Percentiles rank a stretch among this genome's conserved stretches.
phyloP scores from a whole-genome alignment of 2,329 filamentous ascomycete species.

The Juglanconis oblonga region DNA sequence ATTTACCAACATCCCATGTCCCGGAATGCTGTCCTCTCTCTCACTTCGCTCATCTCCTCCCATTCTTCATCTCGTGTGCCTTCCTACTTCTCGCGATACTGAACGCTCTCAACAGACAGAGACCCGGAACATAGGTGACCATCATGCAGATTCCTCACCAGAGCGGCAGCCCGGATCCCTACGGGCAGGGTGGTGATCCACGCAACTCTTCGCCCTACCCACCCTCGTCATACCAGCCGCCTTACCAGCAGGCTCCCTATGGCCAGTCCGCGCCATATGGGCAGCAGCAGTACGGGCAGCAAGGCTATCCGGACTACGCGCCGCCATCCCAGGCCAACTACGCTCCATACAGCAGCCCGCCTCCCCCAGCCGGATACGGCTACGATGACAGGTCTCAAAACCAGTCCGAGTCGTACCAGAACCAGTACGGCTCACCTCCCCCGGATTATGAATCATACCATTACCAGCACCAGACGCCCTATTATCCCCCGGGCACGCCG shows the following conservation, averaged over 20 bases:
- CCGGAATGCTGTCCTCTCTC: no score
- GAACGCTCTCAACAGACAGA: no score
- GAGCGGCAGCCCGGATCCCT: neutral
- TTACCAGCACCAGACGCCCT: slow-evolving; percentile 2
- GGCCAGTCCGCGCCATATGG: slow-evolving; percentile 1
- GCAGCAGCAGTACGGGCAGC: slow-evolving; percentile 5
- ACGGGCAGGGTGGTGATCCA: neutral
- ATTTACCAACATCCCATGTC: no score
- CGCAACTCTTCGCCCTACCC: slow-evolving; percentile 9
- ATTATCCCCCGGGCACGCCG: neutral
- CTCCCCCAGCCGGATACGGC: neutral
- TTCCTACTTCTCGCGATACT: no score
- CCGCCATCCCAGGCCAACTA: slow-evolving; percentile 1
- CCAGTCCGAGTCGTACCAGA: neutral
- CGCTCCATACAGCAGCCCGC: neutral
- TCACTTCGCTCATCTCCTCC: no score
- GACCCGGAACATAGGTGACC: neutral
- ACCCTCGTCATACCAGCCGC: neutral
- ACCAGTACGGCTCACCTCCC: neutral
- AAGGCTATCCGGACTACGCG: neutral
- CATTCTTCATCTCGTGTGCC: no score
- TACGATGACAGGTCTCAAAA: neutral
- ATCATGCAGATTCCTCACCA: slow-evolving; percentile 10
- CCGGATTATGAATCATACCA: slow-evolving; percentile 1
- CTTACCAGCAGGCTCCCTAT: neutral